Evolutionary conservation across 1,284 basidiomycete genomes (phyloP).

Genomic region (Ceratobasidium sp.): DNA sequence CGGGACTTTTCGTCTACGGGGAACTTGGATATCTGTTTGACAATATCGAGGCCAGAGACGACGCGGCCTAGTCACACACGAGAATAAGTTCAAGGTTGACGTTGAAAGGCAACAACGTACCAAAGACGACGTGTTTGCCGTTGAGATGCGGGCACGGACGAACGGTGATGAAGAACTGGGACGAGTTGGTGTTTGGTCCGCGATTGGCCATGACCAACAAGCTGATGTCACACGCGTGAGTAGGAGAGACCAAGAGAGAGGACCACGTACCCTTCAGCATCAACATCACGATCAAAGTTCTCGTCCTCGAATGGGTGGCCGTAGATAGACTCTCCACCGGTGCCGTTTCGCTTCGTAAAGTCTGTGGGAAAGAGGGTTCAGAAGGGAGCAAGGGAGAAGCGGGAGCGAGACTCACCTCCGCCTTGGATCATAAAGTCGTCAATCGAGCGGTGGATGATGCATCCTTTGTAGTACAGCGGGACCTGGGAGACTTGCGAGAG

Average conservation of each 20-base stretch:
- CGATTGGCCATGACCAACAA: slow-evolving; percentile 82
- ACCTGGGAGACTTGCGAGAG: slow-evolving; percentile 65
- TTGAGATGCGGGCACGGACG: slow-evolving; percentile 73
- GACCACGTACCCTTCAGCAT: slow-evolving; percentile 61
- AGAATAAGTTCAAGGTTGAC: slow-evolving; percentile 47
- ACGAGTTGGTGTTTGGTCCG: slow-evolving; percentile 79
- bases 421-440: slow-evolving; percentile 88
- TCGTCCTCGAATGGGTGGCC: slow-evolving; percentile 77
- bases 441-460: slow-evolving; percentile 80
- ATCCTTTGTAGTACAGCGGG: slow-evolving; percentile 83
- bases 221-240: slow-evolving; percentile 50
- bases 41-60: slow-evolving; percentile 53
- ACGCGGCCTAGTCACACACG: slow-evolving; percentile 64
- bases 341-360: slow-evolving; percentile 78
- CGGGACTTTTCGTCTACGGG: slow-evolving; percentile 72
- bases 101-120: slow-evolving; percentile 47
- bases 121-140: slow-evolving; percentile 83
- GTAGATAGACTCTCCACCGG: slow-evolving; percentile 84
- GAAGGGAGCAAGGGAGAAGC: neutral
- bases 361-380: slow-evolving; percentile 55
- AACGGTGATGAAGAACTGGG: slow-evolving; percentile 84
- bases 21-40: slow-evolving; percentile 62
- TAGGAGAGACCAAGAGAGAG: slow-evolving; percentile 6
- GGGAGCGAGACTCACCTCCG: slow-evolving; percentile 60
- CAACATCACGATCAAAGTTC: slow-evolving; percentile 69